These are phyloP conservation scores for Cordyceps javanica DNA, from an alignment of 2,329 filamentous ascomycete species.

Conservation along the genomic window DNA sequence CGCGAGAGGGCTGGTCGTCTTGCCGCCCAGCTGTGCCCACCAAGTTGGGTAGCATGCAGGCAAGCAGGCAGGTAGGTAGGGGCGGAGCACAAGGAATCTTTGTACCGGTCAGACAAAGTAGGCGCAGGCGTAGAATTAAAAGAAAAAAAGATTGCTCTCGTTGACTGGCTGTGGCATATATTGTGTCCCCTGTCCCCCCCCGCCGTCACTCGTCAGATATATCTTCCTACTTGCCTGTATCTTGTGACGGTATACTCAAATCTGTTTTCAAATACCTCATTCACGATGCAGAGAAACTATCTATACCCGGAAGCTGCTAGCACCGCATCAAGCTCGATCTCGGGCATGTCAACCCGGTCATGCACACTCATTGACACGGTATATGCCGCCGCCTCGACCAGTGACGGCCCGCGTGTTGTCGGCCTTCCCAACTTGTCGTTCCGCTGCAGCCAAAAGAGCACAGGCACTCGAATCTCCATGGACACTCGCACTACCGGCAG, in stretches of 20 bases:
- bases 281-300: conserved; percentile 6
- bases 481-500: background rate
- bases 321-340: conserved; percentile 10
- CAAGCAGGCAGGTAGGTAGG: background rate
- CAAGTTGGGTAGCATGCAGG: background rate
- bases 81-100: conserved; percentile 8
- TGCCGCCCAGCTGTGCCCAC: conserved; percentile 5
- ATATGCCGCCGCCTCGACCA: background rate
- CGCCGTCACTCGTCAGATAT: background rate
- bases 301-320: background rate
- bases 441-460: background rate
- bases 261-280: background rate
- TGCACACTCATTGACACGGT: conserved; percentile 9
- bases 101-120: conserved; percentile 6
- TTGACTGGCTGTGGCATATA: conserved; percentile 1
- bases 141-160: background rate
- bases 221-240: background rate
- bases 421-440: conserved; percentile 8
- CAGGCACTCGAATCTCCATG: background rate
- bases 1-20: background rate
- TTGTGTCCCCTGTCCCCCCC: background rate
- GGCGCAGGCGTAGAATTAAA: background rate
- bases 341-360: conserved; percentile 3
- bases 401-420: background rate
- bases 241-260: background rate